These are phyloP conservation scores for Penicillium arizonense DNA, from an alignment of 495 filamentous ascomycete genomes.

Conservation along the genomic window DNA sequence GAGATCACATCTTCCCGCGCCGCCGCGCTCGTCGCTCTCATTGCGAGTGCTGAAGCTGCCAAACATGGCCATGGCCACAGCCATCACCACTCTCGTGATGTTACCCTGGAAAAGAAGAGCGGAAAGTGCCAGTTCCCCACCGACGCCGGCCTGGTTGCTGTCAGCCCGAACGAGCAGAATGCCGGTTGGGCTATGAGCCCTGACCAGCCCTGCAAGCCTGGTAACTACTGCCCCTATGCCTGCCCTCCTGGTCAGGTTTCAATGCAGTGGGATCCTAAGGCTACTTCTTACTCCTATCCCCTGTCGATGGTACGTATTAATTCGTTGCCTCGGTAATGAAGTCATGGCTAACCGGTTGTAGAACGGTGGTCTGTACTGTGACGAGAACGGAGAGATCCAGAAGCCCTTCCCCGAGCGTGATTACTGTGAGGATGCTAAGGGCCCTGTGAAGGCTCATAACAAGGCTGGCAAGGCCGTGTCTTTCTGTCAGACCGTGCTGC, in stretches of 20 bases:
- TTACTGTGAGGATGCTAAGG: slow-evolving; percentile 73
- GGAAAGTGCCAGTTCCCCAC: slow-evolving; percentile 64
- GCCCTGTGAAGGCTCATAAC: slow-evolving; percentile 61
- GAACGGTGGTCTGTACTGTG: slow-evolving; percentile 78
- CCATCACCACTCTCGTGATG: slow-evolving; percentile 27
- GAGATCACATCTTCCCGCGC: slow-evolving; percentile 23
- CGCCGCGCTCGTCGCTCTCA: slow-evolving; percentile 57
- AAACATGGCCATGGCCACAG: slow-evolving; percentile 34
- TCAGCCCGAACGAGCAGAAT: slow-evolving; percentile 64
- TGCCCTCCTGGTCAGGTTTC: slow-evolving; percentile 74
- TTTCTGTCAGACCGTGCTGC: slow-evolving; percentile 81
- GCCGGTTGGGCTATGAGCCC: slow-evolving; percentile 83
- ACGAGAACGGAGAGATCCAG: slow-evolving; percentile 60
- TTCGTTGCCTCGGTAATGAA: slow-evolving; percentile 9
- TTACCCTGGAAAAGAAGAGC: slow-evolving; percentile 37
- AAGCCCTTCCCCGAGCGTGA: slow-evolving; percentile 69
- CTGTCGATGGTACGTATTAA: slow-evolving; percentile 65
- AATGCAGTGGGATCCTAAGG: slow-evolving; percentile 74
- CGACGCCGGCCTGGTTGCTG: slow-evolving; percentile 64
- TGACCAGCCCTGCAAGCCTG: slow-evolving; percentile 66
- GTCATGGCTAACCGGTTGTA: slow-evolving; percentile 30
- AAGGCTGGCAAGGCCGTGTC: slow-evolving; percentile 60
- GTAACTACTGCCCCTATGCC: slow-evolving; percentile 75
- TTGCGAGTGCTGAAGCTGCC: slow-evolving; percentile 49
- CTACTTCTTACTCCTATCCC: slow-evolving; percentile 66